Base-by-base conservation (phyloP, 805 yeast genomes). In the Metschnikowia kunwiensis region DNA sequence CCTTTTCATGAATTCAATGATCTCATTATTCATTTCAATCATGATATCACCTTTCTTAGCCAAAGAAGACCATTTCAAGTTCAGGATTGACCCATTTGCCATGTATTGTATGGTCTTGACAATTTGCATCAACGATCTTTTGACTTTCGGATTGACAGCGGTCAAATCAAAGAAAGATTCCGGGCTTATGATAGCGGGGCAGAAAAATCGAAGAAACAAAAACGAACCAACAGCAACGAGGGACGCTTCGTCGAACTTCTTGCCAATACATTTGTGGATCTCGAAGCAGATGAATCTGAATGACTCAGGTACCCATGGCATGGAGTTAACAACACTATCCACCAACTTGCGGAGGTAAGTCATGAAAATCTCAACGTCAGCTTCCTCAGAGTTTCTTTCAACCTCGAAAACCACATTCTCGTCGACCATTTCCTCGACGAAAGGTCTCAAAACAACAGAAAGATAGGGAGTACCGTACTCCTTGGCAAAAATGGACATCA, bases 151-250 rank as follows among this genome's bases (percentile, higher is more conserved):
- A 35, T 54, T 51, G 8, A 50, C 46, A 5, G 53, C 46, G 3
- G 55, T 46, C 19, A 63, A 49, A 28, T 55, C 61, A 32, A 68
- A 62, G 38, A 59, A 70, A 5, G 81, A 70, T 39, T 86, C 95
- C 0, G 97, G 97, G 22, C 87, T 79, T 10, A 89, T 89, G 49
- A 89, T 80, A 0, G 95, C 95, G 9, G 97, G 97, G 55, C 94
- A 84, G 42, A 83, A 72, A 44, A 82, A 78, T 38, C 95, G 65
- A 47, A 91, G 66, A 52, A 91, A 89, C 36, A 91, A 67, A 55
- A 85, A 91, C 0, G 95, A 88, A 0, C 96, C 95, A 18, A 87
- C 82, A 1, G 94, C 87, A 25, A 79, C 68, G 17, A 66, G 44
- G 24, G 74, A 67, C 29, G 81, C 73, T 25, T 82, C 82, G 25